phyloP scores from a whole-genome alignment of 192 early-diverging fungal species.

The Entrophospora sp. region DNA sequence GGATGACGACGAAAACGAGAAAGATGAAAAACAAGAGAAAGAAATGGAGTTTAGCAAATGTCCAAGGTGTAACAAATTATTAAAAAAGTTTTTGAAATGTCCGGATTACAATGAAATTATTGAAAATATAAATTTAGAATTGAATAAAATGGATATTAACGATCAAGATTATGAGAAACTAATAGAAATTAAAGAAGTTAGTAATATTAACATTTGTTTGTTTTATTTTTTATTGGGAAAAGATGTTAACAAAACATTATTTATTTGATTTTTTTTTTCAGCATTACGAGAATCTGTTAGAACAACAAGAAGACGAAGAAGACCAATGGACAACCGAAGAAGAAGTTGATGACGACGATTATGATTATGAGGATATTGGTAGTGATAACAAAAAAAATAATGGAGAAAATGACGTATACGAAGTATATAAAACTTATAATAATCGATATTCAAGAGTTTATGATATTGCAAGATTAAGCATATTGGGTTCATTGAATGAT shows the following conservation, averaged over 20 bases:
- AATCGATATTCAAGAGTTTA: too few relatives aligned
- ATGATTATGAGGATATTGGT: background rate
- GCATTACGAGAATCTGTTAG: background rate
- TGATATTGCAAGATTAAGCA: too few relatives aligned
- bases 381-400: background rate
- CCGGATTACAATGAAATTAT: slow-evolving; percentile 5
- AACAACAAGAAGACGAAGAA: background rate
- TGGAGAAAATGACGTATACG: too few relatives aligned
- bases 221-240: too few relatives aligned
- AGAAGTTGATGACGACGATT: background rate
- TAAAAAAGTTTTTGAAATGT: background rate
- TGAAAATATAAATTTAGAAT: slow-evolving; percentile 2
- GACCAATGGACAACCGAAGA: background rate
- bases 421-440: too few relatives aligned
- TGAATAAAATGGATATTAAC: background rate
- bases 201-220: background rate
- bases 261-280: background rate
- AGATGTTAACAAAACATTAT: too few relatives aligned
- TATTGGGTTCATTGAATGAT: too few relatives aligned
- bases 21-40: too few relatives aligned
- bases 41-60: background rate
- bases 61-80: background rate
- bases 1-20: slow-evolving; percentile 1
- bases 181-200: background rate
- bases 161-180: slow-evolving; percentile 1